Percentiles rank a stretch among this genome's conserved stretches.
Conservation (phyloP, 2,329 filamentous ascomycete species). For the Cordyceps cateniannulata region DNA sequence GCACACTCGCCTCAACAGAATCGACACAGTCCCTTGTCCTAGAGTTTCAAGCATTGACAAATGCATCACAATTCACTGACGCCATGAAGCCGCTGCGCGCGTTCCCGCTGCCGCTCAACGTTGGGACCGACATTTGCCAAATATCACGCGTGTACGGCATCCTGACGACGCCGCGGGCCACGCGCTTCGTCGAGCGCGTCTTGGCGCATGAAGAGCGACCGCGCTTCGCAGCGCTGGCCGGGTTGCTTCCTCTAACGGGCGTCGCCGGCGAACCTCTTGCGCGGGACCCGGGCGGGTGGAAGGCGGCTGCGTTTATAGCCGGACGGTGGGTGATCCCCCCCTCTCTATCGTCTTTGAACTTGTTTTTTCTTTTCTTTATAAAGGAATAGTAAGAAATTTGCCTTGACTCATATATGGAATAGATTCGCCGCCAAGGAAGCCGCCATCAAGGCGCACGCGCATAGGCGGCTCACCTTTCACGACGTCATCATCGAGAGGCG, state of each 20-base stretch:
- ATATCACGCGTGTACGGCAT: conserved; percentile 58
- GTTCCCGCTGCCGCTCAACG: conserved; percentile 59
- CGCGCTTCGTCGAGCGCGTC: conserved; percentile 42
- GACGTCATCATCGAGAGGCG: conserved; percentile 45
- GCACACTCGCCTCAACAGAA: too few species aligned
- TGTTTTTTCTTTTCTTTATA: background rate
- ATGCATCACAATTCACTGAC: background rate
- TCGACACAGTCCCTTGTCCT: too few species aligned
- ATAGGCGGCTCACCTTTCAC: conserved; percentile 53
- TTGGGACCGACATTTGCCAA: conserved; percentile 76
- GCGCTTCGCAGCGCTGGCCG: background rate
- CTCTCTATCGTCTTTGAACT: background rate
- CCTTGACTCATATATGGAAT: background rate
- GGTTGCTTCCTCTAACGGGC: background rate
- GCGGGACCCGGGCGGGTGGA: conserved; percentile 25
- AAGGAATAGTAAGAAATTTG: too few species aligned
- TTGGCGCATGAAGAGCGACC: conserved; percentile 36
- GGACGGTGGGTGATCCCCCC: conserved; percentile 30
- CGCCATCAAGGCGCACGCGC: conserved; percentile 62
- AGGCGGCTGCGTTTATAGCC: conserved; percentile 35
- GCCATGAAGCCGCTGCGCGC: conserved; percentile 27
- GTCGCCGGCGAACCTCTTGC: background rate
- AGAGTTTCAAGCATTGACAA: background rate
- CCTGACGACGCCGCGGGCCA: conserved; percentile 37
- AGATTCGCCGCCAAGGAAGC: conserved; percentile 70